Conservation (phyloP, 768 basidiomycete species). For the Porphyrellus cyaneotinctus region DNA sequence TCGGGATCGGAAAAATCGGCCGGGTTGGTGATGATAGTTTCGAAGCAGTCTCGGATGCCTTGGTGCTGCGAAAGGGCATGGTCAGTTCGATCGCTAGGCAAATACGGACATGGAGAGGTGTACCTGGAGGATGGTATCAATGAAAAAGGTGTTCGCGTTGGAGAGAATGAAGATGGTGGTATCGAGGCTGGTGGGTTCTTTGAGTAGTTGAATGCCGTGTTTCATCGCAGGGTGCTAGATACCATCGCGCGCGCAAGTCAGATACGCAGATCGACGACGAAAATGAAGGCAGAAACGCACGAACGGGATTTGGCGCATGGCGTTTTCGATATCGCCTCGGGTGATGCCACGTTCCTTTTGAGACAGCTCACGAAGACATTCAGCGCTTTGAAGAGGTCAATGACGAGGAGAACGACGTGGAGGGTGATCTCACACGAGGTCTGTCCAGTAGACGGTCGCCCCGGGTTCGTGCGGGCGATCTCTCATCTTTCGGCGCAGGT, state of each 20-base stretch:
- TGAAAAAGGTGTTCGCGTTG: conserved; percentile 91
- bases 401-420: neutral
- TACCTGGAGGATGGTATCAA: conserved; percentile 84
- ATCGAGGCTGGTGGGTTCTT: conserved; percentile 52
- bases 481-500: conserved; percentile 74
- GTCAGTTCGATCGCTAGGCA: neutral
- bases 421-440: conserved; percentile 71
- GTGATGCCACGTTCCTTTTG: conserved; percentile 60
- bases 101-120: neutral
- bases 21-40: conserved; percentile 88
- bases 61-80: conserved; percentile 39
- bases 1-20: conserved; percentile 73
- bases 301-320: conserved; percentile 81
- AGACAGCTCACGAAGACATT: conserved; percentile 60
- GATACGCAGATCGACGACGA: neutral
- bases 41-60: conserved; percentile 67
- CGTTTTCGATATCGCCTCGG: conserved; percentile 68
- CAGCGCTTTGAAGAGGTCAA: conserved; percentile 42
- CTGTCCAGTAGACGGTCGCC: conserved; percentile 78
- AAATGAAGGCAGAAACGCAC: conserved; percentile 41
- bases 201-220: conserved; percentile 77
- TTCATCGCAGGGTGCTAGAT: conserved; percentile 93
- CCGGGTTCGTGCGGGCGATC: conserved; percentile 48
- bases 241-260: neutral
- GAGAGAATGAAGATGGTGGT: conserved; percentile 87